Base-by-base conservation (phyloP, 805 yeast genomes). In the Starmera pachycereana region DNA sequence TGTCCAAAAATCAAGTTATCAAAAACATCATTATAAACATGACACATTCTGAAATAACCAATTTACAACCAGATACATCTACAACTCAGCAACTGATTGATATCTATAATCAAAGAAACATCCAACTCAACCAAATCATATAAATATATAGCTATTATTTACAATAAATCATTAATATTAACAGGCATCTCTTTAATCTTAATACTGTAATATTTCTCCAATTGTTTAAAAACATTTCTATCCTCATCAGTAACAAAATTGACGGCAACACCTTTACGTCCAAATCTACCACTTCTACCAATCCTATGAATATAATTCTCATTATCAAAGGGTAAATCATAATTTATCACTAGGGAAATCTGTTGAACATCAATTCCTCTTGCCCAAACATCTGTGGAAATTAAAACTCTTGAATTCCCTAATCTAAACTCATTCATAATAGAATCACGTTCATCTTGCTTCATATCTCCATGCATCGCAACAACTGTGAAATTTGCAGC, bases 321-420 rank as follows among this genome's bases (percentile, higher is more conserved):
- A 60, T 81, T 79, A 73, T 92, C 88, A 48, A 76, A 63, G 41
- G 98, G 97, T 62, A 90, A 69, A 65, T 90, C 98, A 68, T 85
- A 90, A 74, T 90, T 90, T 57, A 90, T 86, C 44, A 90, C 98
- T 51, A 90, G 68, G 11, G 97, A 89, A 37, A 90, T 96, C 61
- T 90, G 97, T 70, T 90, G 98, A 45, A 90, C 97, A 66, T 90
- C 98, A 50, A 90, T 92, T 60, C 98, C 98, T 66, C 98, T 76
- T 38, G 98, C 98, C 81, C 90, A 84, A 56, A 92, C 83, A 66
- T 92, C 98, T 33, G 98, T 92, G 51, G 97, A 82, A 59, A 92
- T 92, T 61, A 92, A 71, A 38, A 92, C 90, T 61, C 98, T 77
- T 40, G 96, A 85, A 50, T 83, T 77, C 44, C 98, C 98, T 44